Base-by-base conservation (phyloP, 2,329 filamentous ascomycete species). In the Sporothrix variecibatus region DNA sequence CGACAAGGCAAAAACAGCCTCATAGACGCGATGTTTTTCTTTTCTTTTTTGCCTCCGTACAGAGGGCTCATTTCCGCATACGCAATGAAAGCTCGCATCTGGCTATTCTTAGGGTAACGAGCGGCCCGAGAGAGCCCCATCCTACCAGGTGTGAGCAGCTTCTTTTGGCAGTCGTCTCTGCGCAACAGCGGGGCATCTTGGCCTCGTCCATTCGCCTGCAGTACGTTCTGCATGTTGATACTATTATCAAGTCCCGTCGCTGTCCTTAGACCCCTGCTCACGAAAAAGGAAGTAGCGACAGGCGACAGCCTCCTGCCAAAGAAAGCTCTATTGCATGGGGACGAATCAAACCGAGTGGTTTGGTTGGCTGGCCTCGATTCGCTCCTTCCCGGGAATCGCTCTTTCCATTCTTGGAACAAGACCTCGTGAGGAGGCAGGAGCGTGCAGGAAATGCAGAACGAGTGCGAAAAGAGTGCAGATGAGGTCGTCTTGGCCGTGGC, bases 341-440 rank as follows among this genome's bases (percentile, higher is more conserved):
- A 56, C 71, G 43, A 67, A 46, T 56, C 60, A 56, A 72, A 67
- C n/a, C 60, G 6, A n/a, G 7, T 20, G n/a, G 60, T 67, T 67
- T 67, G 71, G 28, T 72, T 73, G 72, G 72, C 64, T 58, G 38
- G 23, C 38, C 31, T n/a, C 8, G 62, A 20, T 34, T 69, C 51
- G 64, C 38, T 58, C 28, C 34, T 56, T 69, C 67, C 67, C 17
- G 60, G 26, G 40, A 12, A 31, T 72, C 40, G 31, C 58, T 8
- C 38, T 60, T 58, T 53, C 71, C 64, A n/a, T 40, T 73, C 51
- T 43, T 64, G 40, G 56, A 46, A 73, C 28, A 28, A 15, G 5
- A 34, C 56, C 23, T 68, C 43, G 34, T 34, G 34, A 68, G 38
- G 31, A 68, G 17, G 46, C 65, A 68, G 28, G 65, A 51, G 28